These are phyloP conservation scores for Teratosphaeria destructans DNA, from an alignment of 2,329 filamentous ascomycete genomes.

Conservation along the genomic window DNA sequence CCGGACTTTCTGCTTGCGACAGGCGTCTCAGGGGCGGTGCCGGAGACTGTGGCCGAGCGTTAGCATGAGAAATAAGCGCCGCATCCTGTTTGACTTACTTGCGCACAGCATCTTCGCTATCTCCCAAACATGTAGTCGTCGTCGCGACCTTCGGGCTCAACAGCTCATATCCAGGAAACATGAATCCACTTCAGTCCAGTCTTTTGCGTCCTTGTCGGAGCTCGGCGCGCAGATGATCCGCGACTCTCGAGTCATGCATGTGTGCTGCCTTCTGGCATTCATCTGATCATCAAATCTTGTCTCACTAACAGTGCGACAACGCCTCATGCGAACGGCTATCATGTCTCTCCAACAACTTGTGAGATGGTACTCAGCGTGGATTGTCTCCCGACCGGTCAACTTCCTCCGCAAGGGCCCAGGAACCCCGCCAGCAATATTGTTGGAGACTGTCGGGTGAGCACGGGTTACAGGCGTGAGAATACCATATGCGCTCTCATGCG, in stretches of 20 bases:
- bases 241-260: background rate
- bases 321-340: too few relatives aligned
- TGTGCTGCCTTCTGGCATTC: too few relatives aligned
- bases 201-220: background rate
- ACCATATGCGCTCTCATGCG: too few relatives aligned
- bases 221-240: background rate
- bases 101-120: constrained; percentile 27
- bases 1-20: constrained; percentile 92
- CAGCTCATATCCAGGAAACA: background rate
- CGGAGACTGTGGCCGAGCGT: constrained; percentile 59
- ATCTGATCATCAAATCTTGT: background rate
- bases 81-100: constrained; percentile 20
- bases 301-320: too few relatives aligned
- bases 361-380: too few relatives aligned
- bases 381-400: too few relatives aligned
- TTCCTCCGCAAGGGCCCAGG: too few relatives aligned
- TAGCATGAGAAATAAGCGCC: constrained; percentile 7
- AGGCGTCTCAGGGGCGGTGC: constrained; percentile 88
- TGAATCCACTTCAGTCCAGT: background rate
- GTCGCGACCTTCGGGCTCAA: background rate
- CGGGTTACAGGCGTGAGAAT: too few relatives aligned
- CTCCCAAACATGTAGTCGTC: background rate
- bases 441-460: too few relatives aligned
- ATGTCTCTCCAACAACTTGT: too few relatives aligned
- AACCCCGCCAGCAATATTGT: too few relatives aligned